Percentiles rank a stretch among this genome's conserved stretches.
Evolutionary conservation across 2,329 filamentous ascomycete genomes (phyloP).

Genomic region (Phialophora macrospora): DNA sequence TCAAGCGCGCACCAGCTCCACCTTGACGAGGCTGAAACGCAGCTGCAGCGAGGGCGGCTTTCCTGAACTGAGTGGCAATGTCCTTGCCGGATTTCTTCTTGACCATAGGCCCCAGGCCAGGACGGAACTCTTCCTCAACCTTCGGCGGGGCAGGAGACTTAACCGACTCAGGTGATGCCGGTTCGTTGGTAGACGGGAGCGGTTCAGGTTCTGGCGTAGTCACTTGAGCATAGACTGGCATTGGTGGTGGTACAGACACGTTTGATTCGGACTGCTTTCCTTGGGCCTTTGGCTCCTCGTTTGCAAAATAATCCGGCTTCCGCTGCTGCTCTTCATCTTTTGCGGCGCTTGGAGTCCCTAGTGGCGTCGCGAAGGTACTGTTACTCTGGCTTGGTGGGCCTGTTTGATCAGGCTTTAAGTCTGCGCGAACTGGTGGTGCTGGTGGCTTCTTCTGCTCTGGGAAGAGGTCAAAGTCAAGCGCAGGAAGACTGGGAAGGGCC

Average conservation of each 20-base stretch:
- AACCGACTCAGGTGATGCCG: slow-evolving; percentile 33
- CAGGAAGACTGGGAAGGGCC: slow-evolving; percentile 20
- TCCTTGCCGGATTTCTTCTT: slow-evolving; percentile 74
- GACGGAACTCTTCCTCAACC: slow-evolving; percentile 64
- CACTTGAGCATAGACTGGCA: slow-evolving; percentile 13
- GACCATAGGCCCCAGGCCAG: slow-evolving; percentile 88
- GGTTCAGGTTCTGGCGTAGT: slow-evolving; percentile 17
- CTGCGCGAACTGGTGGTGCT: slow-evolving; percentile 16
- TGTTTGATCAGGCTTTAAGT: slow-evolving; percentile 40
- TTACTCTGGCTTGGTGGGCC: slow-evolving; percentile 42
- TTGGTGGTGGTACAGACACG: slow-evolving; percentile 15
- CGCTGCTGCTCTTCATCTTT: slow-evolving; percentile 40
- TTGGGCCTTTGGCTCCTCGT: slow-evolving; percentile 16
- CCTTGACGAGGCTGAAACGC: slow-evolving; percentile 87
- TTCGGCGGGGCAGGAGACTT: slow-evolving; percentile 52
- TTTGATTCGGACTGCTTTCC: slow-evolving; percentile 14
- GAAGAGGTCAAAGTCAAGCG: slow-evolving; percentile 23
- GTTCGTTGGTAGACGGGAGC: slow-evolving; percentile 23
- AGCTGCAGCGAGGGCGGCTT: slow-evolving; percentile 73
- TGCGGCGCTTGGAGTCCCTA: slow-evolving; percentile 45
- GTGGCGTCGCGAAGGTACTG: slow-evolving; percentile 45
- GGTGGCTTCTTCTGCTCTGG: slow-evolving; percentile 30
- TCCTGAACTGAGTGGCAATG: slow-evolving; percentile 76
- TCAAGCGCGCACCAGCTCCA: slow-evolving; percentile 79
- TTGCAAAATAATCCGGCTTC: slow-evolving; percentile 26